phyloP scores from a whole-genome alignment of 2,329 filamentous ascomycete species.

The Cercospora janseana region DNA sequence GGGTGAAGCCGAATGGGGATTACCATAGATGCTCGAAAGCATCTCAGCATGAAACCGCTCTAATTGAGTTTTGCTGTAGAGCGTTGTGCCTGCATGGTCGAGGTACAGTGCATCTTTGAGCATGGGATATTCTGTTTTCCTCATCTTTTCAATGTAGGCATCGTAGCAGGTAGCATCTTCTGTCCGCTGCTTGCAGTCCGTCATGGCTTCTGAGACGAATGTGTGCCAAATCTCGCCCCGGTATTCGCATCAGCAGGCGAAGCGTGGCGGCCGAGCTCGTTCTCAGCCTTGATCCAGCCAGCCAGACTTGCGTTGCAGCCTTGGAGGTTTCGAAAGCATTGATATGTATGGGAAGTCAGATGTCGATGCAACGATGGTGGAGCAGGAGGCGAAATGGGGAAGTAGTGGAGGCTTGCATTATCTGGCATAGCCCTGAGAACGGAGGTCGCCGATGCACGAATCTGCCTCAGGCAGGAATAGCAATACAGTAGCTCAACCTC shows the following conservation, averaged over 20 bases:
- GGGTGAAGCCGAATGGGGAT: slow-evolving; percentile 82
- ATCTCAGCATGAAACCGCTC: slow-evolving; percentile 77
- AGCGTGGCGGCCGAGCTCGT: not conserved
- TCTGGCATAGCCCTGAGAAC: not conserved
- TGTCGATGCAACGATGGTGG: not conserved
- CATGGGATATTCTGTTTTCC: slow-evolving; percentile 50
- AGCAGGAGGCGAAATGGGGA: not conserved
- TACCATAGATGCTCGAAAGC: slow-evolving; percentile 76
- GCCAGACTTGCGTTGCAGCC: slow-evolving; percentile 12
- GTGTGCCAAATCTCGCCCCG: not conserved
- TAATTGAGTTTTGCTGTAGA: slow-evolving; percentile 66
- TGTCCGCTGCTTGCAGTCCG: slow-evolving; percentile 13
- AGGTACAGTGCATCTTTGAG: slow-evolving; percentile 58
- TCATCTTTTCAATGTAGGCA: slow-evolving; percentile 49
- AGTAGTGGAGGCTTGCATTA: not conserved
- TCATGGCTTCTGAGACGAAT: slow-evolving; percentile 13
- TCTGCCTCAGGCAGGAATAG: not conserved
- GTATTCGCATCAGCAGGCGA: not conserved
- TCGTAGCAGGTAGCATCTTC: slow-evolving; percentile 43
- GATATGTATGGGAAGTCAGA: not conserved
- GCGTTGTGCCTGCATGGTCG: slow-evolving; percentile 92
- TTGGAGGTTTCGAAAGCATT: slow-evolving; percentile 9
- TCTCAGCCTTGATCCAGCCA: slow-evolving; percentile 14
- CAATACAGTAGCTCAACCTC: too few relatives aligned
- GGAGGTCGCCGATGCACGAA: slow-evolving; percentile 3